Base-by-base conservation (phyloP, 441 rosid species). In the Gossypium davidsonii region DNA sequence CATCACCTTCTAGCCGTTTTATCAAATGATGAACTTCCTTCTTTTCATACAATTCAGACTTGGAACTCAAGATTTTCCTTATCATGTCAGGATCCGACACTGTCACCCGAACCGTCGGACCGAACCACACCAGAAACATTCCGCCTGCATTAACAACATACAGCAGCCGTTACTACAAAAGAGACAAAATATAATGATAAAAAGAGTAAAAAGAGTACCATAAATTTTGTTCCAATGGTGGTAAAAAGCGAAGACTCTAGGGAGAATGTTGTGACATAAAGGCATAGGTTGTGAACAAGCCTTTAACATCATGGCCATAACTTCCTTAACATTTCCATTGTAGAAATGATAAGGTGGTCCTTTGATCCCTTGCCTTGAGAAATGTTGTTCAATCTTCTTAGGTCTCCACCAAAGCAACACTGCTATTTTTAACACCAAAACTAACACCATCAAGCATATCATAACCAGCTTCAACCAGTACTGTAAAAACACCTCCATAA, bases 301-400 rank as follows among this genome's bases (percentile, higher is more conserved):
- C 76, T 90, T 79, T 17, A 87, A 59, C 98, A 89, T 95, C 99
- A 95, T 90, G 12, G 82, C 88, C 63, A 87, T 96, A 39, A 92
- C 81, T 78, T 95, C 99, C 79, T 85, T 90, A 53, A 93, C 96
- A 82, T 95, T 92, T 18, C 98, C 99, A 52, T 88, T 83, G 86
- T 92, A 91, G 84, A 95, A 88, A 25, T 88, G 86, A 79, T 95
- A 95, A 81, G 98, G 97, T 31, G 99, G 99, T 0, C 99, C 99
- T 72, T 92, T 80, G 77, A 95, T 95, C 57, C 98, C 99, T 80
- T 95, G 99, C 82, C 85, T 87, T 10, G 93, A 83, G 94, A 95
- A 95, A 85, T 92, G 96, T 46, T 81, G 80, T 84, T 91, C 93
- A 57, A 90, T 92, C 86, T 84, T 87, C 80, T 96, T 85, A 2